Percentiles rank a stretch among this genome's conserved stretches.
Conservation (phyloP, 345 rosid species). For the Populus simonii region DNA sequence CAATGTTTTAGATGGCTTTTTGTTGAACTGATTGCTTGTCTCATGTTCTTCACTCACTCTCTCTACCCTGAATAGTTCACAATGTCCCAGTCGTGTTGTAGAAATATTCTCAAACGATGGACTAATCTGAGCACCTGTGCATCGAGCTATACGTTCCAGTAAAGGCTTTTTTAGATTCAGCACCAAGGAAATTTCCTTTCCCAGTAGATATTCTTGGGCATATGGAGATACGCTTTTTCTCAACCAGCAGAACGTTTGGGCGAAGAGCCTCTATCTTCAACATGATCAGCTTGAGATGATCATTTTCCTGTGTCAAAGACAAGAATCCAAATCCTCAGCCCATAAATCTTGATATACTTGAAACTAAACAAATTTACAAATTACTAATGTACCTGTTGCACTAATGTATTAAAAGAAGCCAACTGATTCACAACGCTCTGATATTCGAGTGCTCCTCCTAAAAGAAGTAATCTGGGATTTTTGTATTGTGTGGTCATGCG, state of each 20-base stretch:
- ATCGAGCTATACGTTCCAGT: constrained; percentile 84
- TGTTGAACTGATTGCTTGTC: constrained; percentile 53
- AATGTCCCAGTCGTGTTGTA: constrained; percentile 63
- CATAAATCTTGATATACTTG: constrained; percentile 1
- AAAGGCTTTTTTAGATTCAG: constrained; percentile 79
- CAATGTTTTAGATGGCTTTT: constrained; percentile 80
- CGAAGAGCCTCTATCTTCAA: constrained; percentile 82
- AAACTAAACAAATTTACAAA: background rate
- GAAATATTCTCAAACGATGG: constrained; percentile 68
- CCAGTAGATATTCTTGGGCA: constrained; percentile 76
- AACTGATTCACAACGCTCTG: constrained; percentile 75
- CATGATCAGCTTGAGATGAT: constrained; percentile 78
- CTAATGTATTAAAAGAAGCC: constrained; percentile 83
- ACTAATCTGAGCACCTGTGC: constrained; percentile 78
- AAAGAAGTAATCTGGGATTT: constrained; percentile 76
- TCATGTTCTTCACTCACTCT: constrained; percentile 78
- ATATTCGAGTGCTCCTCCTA: constrained; percentile 93
- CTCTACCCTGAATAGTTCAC: constrained; percentile 79
- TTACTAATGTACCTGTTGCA: constrained; percentile 64
- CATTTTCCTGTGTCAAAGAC: constrained; percentile 61
- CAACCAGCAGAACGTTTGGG: constrained; percentile 92
- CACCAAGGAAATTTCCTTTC: constrained; percentile 89
- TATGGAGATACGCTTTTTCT: constrained; percentile 85
- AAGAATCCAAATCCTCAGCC: constrained; percentile 8
- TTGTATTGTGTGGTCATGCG: constrained; percentile 98